Evolutionary conservation across 495 filamentous ascomycete species (phyloP).

Genomic region (Talaromyces adpressus): DNA sequence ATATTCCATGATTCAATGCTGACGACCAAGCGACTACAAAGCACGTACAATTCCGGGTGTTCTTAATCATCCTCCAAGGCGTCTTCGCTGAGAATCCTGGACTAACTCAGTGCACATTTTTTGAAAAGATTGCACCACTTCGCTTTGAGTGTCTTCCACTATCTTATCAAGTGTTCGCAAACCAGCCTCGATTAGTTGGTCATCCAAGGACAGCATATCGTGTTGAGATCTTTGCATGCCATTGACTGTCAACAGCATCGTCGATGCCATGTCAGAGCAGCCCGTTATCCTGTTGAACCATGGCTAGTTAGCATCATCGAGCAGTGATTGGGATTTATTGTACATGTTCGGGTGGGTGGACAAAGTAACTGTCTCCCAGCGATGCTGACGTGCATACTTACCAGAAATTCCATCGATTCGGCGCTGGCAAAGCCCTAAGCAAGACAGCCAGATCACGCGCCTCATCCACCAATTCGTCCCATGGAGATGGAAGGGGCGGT

Average conservation of each 20-base stretch:
- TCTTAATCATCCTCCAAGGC: background rate
- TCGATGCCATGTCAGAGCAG: background rate
- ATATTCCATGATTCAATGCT: no score
- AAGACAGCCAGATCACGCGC: background rate
- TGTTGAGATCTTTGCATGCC: background rate
- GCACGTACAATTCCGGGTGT: background rate
- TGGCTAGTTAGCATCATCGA: background rate
- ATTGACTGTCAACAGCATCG: background rate
- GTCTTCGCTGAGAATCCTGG: background rate
- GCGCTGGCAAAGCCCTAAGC: background rate
- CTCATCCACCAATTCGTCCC: background rate
- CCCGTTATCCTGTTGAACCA: background rate
- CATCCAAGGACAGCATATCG: background rate
- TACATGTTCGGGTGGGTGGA: background rate
- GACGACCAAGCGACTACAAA: background rate
- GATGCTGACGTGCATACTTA: background rate
- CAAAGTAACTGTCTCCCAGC: background rate
- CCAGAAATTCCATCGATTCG: background rate
- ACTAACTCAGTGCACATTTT: background rate
- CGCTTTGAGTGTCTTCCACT: background rate
- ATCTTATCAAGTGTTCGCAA: background rate
- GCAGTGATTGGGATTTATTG: background rate
- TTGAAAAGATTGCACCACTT: background rate
- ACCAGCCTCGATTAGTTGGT: background rate
- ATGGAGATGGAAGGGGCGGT: background rate